A percentile compares a stretch with the other conserved stretches of the same genome.
Evolutionary conservation across 106 monocot species (phyloP).

Genomic region (Dendrobium chrysotoxum): DNA sequence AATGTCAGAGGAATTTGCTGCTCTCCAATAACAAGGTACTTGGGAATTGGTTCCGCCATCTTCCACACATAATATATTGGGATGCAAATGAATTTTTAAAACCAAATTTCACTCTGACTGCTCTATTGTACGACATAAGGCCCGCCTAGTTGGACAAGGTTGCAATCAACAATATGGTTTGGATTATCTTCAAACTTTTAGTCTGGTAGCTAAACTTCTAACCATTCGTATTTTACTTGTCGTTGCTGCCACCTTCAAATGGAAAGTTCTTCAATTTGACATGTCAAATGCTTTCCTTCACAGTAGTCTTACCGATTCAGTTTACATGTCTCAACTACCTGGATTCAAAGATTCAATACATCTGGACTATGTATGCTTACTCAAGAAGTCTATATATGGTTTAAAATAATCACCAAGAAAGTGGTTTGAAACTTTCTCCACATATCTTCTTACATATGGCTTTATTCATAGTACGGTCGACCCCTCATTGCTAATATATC

Average conservation of each 20-base stretch:
- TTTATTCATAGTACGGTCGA: too few relatives aligned
- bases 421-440: too few relatives aligned
- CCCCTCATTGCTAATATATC: too few relatives aligned
- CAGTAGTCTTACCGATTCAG: background rate
- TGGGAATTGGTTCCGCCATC: background rate
- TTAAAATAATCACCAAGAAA: too few relatives aligned
- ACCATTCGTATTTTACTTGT: background rate
- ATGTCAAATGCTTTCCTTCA: background rate
- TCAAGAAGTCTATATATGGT: too few relatives aligned
- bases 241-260: background rate
- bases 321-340: background rate
- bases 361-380: too few relatives aligned
- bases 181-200: constrained; percentile 10
- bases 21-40: background rate
- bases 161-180: constrained; percentile 8
- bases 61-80: background rate
- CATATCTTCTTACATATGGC: too few relatives aligned
- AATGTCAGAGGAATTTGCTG: background rate
- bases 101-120: background rate
- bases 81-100: constrained; percentile 8
- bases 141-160: constrained; percentile 9
- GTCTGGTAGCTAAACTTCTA: background rate
- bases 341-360: too few relatives aligned
- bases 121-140: constrained; percentile 4
- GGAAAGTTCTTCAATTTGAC: background rate